These are phyloP conservation scores for Calonectria pteridis DNA, from an alignment of 2,329 filamentous ascomycete species.

Conservation along the genomic window DNA sequence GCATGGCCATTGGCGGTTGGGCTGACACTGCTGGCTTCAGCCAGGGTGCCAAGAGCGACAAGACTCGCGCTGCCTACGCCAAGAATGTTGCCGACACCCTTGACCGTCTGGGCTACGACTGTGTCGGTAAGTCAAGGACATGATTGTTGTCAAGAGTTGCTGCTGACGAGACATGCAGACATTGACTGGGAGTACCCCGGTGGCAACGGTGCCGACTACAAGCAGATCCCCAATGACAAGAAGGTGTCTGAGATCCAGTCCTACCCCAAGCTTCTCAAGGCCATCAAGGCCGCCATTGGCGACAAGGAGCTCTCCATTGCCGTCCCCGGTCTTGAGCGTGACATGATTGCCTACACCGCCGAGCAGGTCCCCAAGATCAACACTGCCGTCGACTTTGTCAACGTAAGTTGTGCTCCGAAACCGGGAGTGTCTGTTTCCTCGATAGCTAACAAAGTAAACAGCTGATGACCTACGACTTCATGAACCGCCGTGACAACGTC, in stretches of 20 bases:
- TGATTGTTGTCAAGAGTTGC: background rate
- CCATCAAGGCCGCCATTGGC: conserved; percentile 70
- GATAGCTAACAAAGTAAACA: conserved; percentile 15
- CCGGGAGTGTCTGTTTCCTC: accelerated
- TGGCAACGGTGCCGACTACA: conserved; percentile 79
- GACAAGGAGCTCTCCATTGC: conserved; percentile 75
- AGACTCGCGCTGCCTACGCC: conserved; percentile 65
- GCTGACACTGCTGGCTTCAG: conserved; percentile 71
- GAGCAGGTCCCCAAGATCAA: conserved; percentile 70
- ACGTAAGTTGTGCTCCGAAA: conserved; percentile 48
- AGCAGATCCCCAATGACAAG: conserved; percentile 67
- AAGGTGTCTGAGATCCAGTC: conserved; percentile 72
- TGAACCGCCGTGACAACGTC: conserved; percentile 76
- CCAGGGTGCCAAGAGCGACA: conserved; percentile 59
- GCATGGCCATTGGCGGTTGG: conserved; percentile 76
- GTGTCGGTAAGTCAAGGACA: conserved; percentile 60
- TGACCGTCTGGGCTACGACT: conserved; percentile 68
- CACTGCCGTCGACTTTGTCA: conserved; percentile 73
- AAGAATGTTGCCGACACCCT: conserved; percentile 68
- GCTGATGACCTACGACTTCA: conserved; percentile 79
- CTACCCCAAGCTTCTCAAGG: conserved; percentile 71
- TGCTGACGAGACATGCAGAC: conserved; percentile 54
- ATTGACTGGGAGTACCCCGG: conserved; percentile 76
- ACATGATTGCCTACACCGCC: conserved; percentile 77
- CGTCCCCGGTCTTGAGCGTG: conserved; percentile 70